phyloP scores from a whole-genome alignment of 768 basidiomycete species.

The Amanita thiersii region DNA sequence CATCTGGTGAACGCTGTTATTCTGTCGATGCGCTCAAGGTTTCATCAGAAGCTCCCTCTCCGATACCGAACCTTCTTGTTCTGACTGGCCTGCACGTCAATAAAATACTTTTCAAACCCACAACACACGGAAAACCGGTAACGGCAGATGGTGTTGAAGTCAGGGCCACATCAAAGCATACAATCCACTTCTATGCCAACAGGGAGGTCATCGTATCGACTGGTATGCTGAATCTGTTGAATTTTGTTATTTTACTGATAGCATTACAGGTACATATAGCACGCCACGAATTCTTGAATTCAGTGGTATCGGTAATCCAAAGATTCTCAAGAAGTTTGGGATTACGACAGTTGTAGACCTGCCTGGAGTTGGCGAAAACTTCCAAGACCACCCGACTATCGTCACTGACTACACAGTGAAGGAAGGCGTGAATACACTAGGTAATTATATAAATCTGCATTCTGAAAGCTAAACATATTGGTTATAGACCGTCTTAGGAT shows the following conservation, averaged over 20 bases:
- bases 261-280: not conserved
- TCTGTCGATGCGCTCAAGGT: not conserved
- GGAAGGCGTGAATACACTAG: not conserved
- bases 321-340: not conserved
- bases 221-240: not conserved
- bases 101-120: slow-evolving; percentile 11
- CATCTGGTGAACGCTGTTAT: not conserved
- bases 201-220: not conserved
- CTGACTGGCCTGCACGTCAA: slow-evolving; percentile 9
- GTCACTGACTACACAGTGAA: not conserved
- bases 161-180: no score
- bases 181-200: not conserved
- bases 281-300: not conserved
- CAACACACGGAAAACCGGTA: not conserved
- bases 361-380: not conserved
- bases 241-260: not conserved
- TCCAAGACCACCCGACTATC: not conserved
- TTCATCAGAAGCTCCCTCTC: no score
- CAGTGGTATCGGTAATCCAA: not conserved
- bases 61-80: not conserved
- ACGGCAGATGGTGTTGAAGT: not conserved
- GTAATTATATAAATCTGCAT: no score
- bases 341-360: not conserved
- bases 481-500: no score
- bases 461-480: no score